Conservation (phyloP, 2,329 filamentous ascomycete genomes). For the Zasmidium citrigriseum region DNA sequence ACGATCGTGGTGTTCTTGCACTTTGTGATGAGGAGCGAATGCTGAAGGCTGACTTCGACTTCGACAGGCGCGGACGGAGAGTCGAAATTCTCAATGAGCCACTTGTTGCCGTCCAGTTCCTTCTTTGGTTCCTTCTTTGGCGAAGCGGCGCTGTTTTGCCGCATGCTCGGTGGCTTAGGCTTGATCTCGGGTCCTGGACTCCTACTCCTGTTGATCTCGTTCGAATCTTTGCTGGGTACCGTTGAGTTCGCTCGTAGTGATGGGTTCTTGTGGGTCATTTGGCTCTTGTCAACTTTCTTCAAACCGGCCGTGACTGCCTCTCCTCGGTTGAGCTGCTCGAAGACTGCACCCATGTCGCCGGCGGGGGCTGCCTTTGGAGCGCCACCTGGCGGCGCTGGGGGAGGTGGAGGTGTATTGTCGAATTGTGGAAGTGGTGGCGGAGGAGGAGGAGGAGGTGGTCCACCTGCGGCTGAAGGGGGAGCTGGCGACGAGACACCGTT, state of each 20-base stretch:
- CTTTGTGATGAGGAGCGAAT: conserved; percentile 88
- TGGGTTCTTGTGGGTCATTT: conserved; percentile 99
- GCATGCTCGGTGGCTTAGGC: conserved; percentile 52
- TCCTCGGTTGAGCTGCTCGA: conserved; percentile 87
- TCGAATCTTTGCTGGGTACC: conserved; percentile 59
- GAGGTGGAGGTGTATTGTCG: conserved; percentile 59
- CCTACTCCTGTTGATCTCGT: conserved; percentile 64
- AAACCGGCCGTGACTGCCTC: conserved; percentile 83
- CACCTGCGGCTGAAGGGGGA: conserved; percentile 53
- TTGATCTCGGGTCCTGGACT: conserved; percentile 81
- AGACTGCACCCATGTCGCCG: conserved; percentile 80
- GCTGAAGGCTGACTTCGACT: conserved; percentile 77
- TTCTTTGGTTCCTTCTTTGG: conserved; percentile 41
- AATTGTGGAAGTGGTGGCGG: conserved; percentile 54
- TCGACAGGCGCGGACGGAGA: conserved; percentile 71
- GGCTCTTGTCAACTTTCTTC: conserved; percentile 88
- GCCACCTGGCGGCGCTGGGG: conserved; percentile 57
- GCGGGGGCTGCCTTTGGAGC: conserved; percentile 43
- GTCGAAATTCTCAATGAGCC: conserved; percentile 94
- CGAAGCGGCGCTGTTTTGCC: conserved; percentile 41
- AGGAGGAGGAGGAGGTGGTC: conserved; percentile 68
- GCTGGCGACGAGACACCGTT: conserved; percentile 52
- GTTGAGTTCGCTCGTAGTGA: conserved; percentile 72
- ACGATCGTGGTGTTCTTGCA: conserved; percentile 91
- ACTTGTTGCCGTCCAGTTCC: conserved; percentile 72